A percentile compares a stretch with the other conserved stretches of the same genome.
Evolutionary conservation across 192 early-diverging fungal species (phyloP).

Genomic region (Coemansia sp.): DNA sequence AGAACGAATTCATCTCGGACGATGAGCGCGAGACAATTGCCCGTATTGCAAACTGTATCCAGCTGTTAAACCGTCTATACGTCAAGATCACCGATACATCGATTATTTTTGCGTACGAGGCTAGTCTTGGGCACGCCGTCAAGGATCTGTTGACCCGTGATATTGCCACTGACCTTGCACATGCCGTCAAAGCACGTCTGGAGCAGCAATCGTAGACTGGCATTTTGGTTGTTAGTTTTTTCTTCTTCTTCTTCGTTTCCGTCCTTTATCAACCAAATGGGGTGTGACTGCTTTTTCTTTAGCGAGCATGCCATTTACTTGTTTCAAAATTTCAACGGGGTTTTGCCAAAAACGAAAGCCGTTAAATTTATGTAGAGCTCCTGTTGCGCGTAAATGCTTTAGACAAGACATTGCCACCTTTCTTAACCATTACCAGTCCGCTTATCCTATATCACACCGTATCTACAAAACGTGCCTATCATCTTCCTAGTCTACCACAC

Average conservation of each 20-base stretch:
- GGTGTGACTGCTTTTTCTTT: too few relatives aligned
- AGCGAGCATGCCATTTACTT: too few relatives aligned
- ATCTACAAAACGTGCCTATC: too few relatives aligned
- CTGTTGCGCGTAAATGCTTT: too few relatives aligned
- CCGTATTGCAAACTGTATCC: slow-evolving; percentile 85
- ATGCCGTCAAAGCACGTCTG: slow-evolving; percentile 31
- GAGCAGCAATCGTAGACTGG: slow-evolving; percentile 22
- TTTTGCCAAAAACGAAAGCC: too few relatives aligned
- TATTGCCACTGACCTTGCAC: slow-evolving; percentile 47
- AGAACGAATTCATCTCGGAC: slow-evolving; percentile 81
- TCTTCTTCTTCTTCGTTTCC: too few relatives aligned
- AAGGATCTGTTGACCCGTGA: slow-evolving; percentile 64
- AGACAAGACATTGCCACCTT: too few relatives aligned
- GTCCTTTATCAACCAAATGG: background rate
- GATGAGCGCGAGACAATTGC: slow-evolving; percentile 81
- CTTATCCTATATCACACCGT: too few relatives aligned
- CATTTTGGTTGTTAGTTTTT: background rate
- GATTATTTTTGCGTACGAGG: slow-evolving; percentile 91
- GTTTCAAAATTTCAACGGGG: too few relatives aligned
- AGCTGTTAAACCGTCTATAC: slow-evolving; percentile 71
- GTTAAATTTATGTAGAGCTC: too few relatives aligned
- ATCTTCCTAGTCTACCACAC: background rate
- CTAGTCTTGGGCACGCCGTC: slow-evolving; percentile 59
- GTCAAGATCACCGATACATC: slow-evolving; percentile 85
- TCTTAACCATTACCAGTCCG: too few relatives aligned